Conservation (phyloP, 306 rosid genomes). For the apple (Malus domestica) region ASM211411v1 NC_041794.1:25277501-25278000, state of each 20-base stretch:
- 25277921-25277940: slow-evolving; percentile 19
- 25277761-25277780: not conserved
- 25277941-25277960: not conserved
- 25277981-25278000: slow-evolving; percentile 30
- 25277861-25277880: slow-evolving; percentile 31
- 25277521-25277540: not conserved
- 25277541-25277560: not conserved
- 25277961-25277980: slow-evolving; percentile 16
- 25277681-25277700: slow-evolving; percentile 9
- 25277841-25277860: not conserved
- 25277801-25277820: slow-evolving; percentile 4
- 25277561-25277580: slow-evolving; percentile 1
- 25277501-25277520: slow-evolving; percentile 31
- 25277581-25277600: slow-evolving; percentile 7
- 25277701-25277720: slow-evolving; percentile 8
- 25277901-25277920: slow-evolving; percentile 14
- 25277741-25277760: not conserved
- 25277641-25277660: not conserved
- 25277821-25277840: not conserved
- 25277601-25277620: not conserved
- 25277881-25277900: slow-evolving; percentile 27
- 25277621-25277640: not conserved
- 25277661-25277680: not conserved
- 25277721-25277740: not conserved
- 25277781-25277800: slow-evolving; percentile 1